Percentiles rank a stretch among this genome's conserved stretches.
Conservation (phyloP, 805 yeast genomes). For the Saccharomycopsis fermentans region DNA sequence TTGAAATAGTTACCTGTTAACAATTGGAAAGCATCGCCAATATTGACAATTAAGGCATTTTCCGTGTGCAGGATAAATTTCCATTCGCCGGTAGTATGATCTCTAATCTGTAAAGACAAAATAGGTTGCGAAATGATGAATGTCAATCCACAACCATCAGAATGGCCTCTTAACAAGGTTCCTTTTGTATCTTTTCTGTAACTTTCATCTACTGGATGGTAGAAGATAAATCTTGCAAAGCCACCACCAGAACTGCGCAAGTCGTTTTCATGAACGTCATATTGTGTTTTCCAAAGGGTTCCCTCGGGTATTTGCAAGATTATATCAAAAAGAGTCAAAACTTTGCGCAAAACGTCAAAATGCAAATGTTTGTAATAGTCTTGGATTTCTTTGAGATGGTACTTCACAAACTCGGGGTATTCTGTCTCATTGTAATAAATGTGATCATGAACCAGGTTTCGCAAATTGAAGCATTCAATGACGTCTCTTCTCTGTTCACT, state of each 20-base stretch:
- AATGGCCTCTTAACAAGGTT: conserved; percentile 37
- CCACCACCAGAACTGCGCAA: conserved; percentile 29
- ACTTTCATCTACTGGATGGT: conserved; percentile 25
- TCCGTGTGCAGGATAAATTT: conserved; percentile 32
- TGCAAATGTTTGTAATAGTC: conserved; percentile 31
- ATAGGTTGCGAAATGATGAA: conserved; percentile 35
- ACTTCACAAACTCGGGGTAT: conserved; percentile 30
- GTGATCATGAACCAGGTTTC: conserved; percentile 30
- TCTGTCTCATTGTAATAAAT: conserved; percentile 21
- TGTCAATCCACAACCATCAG: conserved; percentile 31
- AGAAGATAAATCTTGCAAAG: conserved; percentile 25
- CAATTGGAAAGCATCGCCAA: conserved; percentile 34
- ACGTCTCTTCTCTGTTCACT: conserved; percentile 34
- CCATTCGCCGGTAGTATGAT: conserved; percentile 30
- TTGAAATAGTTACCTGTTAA: conserved; percentile 37
- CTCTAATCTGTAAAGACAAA: conserved; percentile 31
- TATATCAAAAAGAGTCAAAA: conserved; percentile 33
- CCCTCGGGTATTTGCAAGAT: conserved; percentile 38
- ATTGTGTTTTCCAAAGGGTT: conserved; percentile 28
- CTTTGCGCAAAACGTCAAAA: conserved; percentile 27
- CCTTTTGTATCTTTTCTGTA: conserved; percentile 26
- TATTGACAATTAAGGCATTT: conserved; percentile 29
- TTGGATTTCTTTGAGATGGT: conserved; percentile 31
- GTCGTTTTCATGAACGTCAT: conserved; percentile 26
- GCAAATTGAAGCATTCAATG: conserved; percentile 34